Evolutionary conservation across 2,329 filamentous ascomycete species (phyloP), one percentile per base, ranked within the genome.

Genomic region (Apiospora kogelbergensis): DNA sequence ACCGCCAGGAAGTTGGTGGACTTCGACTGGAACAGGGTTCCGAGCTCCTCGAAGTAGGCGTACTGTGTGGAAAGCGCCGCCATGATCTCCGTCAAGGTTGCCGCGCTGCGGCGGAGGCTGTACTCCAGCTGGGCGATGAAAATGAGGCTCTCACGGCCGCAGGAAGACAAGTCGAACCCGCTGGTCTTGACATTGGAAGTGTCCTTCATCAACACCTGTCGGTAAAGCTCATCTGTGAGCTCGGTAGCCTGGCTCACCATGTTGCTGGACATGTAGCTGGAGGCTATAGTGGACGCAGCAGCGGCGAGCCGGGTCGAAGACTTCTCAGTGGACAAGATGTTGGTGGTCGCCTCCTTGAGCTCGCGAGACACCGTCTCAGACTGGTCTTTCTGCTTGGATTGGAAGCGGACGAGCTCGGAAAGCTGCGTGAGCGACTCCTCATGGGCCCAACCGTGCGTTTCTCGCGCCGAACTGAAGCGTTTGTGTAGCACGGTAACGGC

Each of bases 61-160:
- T 79, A 78, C 71, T 84, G 80, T 0, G 83, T 81, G 26, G 81
- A 82, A 65, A 84, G 74, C 44, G 81, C 77, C 5, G 83, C 79
- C 66, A 84, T 78, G 57, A 81, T 81, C 66, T 83, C 81, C 17
- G 79, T 81, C 15, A 84, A 72, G 6, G 79, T 79, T 63, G 74
- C 71, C 1, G 75, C 75, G 48, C 71, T 74, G 45, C 77, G 72
- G 41, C 73, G 76, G 20, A 81, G 74, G 64, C 74, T 79, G 71
- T 83, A 80, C 72, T 84, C 81, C 1, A 84, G 74, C 68, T 83
- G 81, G 22, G 83, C 83, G 24, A 85, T 73, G 77, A 84, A 85
- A 13, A 81, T 79, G 17, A 81, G 75, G 65, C 76, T 77, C 63
- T 78, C 75, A n/a, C 77, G 80, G 11, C 76, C 75, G 66, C 76